A percentile compares a stretch with the other conserved stretches of the same genome.
These are phyloP conservation scores for Fistulinella staudtii DNA, from an alignment of 1,284 basidiomycete genomes.

Conservation along the genomic window DNA sequence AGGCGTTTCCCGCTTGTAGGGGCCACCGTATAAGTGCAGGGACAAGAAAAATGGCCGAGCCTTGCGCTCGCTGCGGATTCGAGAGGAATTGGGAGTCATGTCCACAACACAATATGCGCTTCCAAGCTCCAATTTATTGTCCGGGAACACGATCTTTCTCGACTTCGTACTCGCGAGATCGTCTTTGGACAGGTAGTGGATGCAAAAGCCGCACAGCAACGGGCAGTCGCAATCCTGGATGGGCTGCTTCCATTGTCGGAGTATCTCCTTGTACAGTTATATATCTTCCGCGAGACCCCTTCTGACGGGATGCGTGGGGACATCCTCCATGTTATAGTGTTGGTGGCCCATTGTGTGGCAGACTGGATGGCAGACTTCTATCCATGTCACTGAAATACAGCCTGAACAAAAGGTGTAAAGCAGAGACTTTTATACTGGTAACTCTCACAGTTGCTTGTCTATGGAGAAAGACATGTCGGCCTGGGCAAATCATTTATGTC, in stretches of 20 bases:
- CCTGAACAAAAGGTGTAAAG: too few relatives aligned
- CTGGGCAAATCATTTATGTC: too few relatives aligned
- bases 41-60: background rate
- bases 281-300: slow-evolving; percentile 7
- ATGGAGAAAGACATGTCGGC: too few relatives aligned
- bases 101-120: background rate
- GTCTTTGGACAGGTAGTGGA: slow-evolving; percentile 6
- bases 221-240: slow-evolving; percentile 1
- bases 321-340: slow-evolving; percentile 16
- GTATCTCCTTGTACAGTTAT: slow-evolving; percentile 15
- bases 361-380: slow-evolving; percentile 10
- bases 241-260: slow-evolving; percentile 20
- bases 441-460: too few relatives aligned
- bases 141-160: slow-evolving; percentile 14
- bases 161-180: slow-evolving; percentile 8
- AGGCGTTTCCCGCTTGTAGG: slow-evolving; percentile 19
- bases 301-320: background rate
- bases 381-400: too few relatives aligned
- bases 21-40: slow-evolving; percentile 6
- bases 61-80: background rate
- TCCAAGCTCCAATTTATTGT: slow-evolving; percentile 15
- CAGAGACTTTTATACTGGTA: too few relatives aligned
- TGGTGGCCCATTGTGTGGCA: slow-evolving; percentile 18
- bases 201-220: slow-evolving; percentile 10
- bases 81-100: too few relatives aligned